These are phyloP conservation scores for Aristolochia fimbriata DNA, from an alignment of 164 flowering plant genomes.

Conservation along the genomic window DNA sequence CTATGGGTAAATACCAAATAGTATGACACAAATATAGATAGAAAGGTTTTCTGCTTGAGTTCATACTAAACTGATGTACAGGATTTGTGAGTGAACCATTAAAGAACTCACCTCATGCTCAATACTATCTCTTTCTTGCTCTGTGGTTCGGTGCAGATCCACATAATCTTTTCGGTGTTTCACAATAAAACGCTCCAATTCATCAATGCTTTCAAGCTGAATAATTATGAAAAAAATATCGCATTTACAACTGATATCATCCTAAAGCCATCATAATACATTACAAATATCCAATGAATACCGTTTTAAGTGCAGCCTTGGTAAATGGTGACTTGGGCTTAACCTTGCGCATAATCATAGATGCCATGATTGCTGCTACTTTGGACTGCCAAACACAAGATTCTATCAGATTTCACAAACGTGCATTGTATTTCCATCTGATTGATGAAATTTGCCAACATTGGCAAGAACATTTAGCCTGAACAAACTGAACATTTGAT, in stretches of 20 bases:
- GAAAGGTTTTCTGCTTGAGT: too few species aligned
- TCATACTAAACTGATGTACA: too few species aligned
- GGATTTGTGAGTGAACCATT: too few species aligned
- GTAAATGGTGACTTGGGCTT: constrained; percentile 59
- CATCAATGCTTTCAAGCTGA: constrained; percentile 84
- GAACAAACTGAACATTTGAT: too few species aligned
- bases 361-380: constrained; percentile 62
- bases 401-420: neutral
- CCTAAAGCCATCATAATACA: neutral
- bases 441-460: neutral
- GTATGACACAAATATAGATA: too few species aligned
- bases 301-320: constrained; percentile 71
- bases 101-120: constrained; percentile 77
- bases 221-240: constrained; percentile 4
- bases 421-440: neutral
- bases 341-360: constrained; percentile 76
- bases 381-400: constrained; percentile 43
- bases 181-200: constrained; percentile 60
- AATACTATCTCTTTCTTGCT: constrained; percentile 86
- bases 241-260: neutral
- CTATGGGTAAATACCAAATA: too few species aligned
- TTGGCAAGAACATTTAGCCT: too few species aligned
- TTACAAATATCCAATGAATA: constrained; percentile 16
- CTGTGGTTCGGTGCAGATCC: constrained; percentile 77
- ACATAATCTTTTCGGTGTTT: constrained; percentile 87